Evolutionary conservation across 1,284 basidiomycete genomes (phyloP).

Genomic region (Boletus sp.): DNA sequence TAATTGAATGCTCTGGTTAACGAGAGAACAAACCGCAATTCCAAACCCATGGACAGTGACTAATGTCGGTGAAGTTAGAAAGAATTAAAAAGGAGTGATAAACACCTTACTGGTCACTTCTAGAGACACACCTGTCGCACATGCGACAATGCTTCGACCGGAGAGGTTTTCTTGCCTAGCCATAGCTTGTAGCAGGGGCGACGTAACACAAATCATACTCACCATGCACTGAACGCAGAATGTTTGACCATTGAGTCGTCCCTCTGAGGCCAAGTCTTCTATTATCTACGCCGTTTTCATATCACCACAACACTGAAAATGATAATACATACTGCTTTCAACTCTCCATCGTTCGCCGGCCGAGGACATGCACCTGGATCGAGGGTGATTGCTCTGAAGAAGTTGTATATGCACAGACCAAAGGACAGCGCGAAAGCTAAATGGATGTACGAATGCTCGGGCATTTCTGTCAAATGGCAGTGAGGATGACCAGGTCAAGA

Average conservation of each 20-base stretch:
- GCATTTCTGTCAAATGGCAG: slow-evolving; percentile 50
- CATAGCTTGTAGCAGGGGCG: neutral
- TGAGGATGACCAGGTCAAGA: neutral
- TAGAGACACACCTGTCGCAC: slow-evolving; percentile 86
- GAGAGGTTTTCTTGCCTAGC: slow-evolving; percentile 80
- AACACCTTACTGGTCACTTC: slow-evolving; percentile 81
- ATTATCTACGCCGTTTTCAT: slow-evolving; percentile 54
- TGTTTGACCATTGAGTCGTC: slow-evolving; percentile 88
- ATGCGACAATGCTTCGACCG: slow-evolving; percentile 94
- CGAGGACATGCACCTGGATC: slow-evolving; percentile 90
- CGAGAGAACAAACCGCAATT: slow-evolving; percentile 76
- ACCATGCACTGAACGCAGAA: slow-evolving; percentile 96
- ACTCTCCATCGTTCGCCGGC: slow-evolving; percentile 73
- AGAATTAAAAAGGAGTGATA: neutral
- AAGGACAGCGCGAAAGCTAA: slow-evolving; percentile 70
- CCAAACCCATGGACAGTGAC: slow-evolving; percentile 99
- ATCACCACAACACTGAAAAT: neutral
- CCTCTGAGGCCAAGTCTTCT: slow-evolving; percentile 85
- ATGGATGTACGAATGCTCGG: slow-evolving; percentile 73
- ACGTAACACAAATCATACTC: slow-evolving; percentile 16
- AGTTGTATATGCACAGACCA: slow-evolving; percentile 79
- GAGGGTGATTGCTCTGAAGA: slow-evolving; percentile 83
- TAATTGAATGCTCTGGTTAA: neutral
- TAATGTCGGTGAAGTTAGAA: slow-evolving; percentile 31
- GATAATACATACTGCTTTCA: slow-evolving; percentile 64